These are phyloP conservation scores for Vairimorpha necatrix DNA, from an alignment of 371 early-diverging fungal genomes.

Conservation along the genomic window DNA sequence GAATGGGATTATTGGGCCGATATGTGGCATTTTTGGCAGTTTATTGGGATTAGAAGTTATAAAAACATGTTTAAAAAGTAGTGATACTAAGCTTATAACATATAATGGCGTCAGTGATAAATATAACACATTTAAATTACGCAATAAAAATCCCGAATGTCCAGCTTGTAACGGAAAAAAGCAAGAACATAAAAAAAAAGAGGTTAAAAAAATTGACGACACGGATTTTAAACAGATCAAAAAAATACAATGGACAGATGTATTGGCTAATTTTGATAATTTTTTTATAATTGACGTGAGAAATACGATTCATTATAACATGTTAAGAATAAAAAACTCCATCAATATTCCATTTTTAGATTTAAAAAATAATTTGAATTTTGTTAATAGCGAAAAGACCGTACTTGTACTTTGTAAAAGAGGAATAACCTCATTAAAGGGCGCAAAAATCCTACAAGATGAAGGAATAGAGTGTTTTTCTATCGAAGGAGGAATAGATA, in stretches of 20 bases:
- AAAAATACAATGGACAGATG: constrained; percentile 35
- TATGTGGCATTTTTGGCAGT: constrained; percentile 80
- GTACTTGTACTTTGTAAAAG: constrained; percentile 46
- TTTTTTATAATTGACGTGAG: constrained; percentile 54
- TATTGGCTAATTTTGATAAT: constrained; percentile 17
- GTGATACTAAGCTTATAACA: constrained; percentile 22
- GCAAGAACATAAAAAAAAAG: background rate
- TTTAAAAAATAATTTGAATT: constrained; percentile 9
- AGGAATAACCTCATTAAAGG: constrained; percentile 51
- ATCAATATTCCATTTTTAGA: constrained; percentile 41
- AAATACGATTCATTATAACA: constrained; percentile 21
- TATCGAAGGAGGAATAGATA: constrained; percentile 46
- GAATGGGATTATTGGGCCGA: constrained; percentile 90
- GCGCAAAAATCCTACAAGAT: constrained; percentile 2
- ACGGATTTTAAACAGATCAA: background rate
- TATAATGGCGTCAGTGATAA: constrained; percentile 41
- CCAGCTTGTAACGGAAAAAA: background rate
- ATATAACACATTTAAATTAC: constrained; percentile 19
- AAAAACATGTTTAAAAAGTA: constrained; percentile 65
- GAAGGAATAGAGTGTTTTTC: constrained; percentile 24
- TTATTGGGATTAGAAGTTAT: constrained; percentile 86
- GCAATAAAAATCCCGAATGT: constrained; percentile 1
- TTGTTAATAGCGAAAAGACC: constrained; percentile 9
- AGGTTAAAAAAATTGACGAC: background rate
- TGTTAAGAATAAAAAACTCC: constrained; percentile 48